Conservation (phyloP, 805 yeast species). For the Kluyveromyces lactis region DNA sequence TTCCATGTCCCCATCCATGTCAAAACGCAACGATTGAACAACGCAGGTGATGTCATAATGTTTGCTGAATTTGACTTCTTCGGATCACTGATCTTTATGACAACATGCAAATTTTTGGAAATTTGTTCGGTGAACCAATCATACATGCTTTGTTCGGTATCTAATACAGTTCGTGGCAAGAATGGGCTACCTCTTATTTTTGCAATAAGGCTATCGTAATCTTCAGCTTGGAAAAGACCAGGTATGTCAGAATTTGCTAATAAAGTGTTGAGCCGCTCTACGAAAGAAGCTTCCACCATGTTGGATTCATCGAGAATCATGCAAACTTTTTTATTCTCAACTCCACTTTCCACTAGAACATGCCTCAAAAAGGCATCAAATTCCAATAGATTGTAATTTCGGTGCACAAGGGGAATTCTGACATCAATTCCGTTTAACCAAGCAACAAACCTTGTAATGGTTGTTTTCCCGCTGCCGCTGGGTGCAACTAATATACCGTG, state of each 20-base stretch:
- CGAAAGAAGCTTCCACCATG: constrained; percentile 63
- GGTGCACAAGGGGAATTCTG: constrained; percentile 48
- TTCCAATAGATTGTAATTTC: constrained; percentile 46
- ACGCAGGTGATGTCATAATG: constrained; percentile 72
- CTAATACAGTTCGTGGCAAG: constrained; percentile 53
- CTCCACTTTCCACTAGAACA: constrained; percentile 42
- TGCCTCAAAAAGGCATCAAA: constrained; percentile 60
- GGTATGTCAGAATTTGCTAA: constrained; percentile 91
- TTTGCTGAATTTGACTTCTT: constrained; percentile 31
- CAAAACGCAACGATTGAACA: constrained; percentile 81
- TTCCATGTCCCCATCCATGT: constrained; percentile 90
- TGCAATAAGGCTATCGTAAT: constrained; percentile 42
- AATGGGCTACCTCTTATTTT: constrained; percentile 50
- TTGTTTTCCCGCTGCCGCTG: constrained; percentile 73
- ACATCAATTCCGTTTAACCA: constrained; percentile 80
- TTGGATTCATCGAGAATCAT: constrained; percentile 76
- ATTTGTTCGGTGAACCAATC: constrained; percentile 67
- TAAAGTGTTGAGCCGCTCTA: constrained; percentile 89
- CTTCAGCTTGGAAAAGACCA: constrained; percentile 77
- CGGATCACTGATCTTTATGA: constrained; percentile 63
- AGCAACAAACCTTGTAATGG: constrained; percentile 70
- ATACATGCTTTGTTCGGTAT: constrained; percentile 60
- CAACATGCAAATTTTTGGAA: constrained; percentile 68
- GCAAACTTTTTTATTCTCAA: constrained; percentile 54
- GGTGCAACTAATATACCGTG: constrained; percentile 82